A percentile compares a stretch with the other conserved stretches of the same genome.
These are phyloP conservation scores for Penicillium sp. DNA, from an alignment of 2,329 filamentous ascomycete genomes.

Conservation along the genomic window DNA sequence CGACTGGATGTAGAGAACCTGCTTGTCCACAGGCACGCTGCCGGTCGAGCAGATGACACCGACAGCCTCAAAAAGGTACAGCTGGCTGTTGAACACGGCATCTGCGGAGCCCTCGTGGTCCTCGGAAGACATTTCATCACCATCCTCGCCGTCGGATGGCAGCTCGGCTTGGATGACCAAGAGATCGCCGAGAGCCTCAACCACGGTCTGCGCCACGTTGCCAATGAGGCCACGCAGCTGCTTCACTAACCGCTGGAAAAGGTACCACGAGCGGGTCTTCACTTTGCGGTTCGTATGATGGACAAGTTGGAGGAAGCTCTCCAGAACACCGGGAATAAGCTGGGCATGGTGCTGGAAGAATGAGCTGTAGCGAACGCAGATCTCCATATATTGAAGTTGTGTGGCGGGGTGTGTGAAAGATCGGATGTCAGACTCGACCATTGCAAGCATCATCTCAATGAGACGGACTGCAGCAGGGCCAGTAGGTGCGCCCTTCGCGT, in stretches of 20 bases:
- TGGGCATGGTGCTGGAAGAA: slow-evolving; percentile 86
- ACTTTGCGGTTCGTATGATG: slow-evolving; percentile 88
- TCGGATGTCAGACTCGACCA: slow-evolving; percentile 89
- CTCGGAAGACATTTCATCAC: slow-evolving; percentile 94
- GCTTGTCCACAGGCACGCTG: slow-evolving; percentile 77
- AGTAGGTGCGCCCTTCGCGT: slow-evolving; percentile 79
- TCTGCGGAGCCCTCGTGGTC: slow-evolving; percentile 89
- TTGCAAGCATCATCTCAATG: slow-evolving; percentile 89
- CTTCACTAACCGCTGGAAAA: slow-evolving; percentile 91
- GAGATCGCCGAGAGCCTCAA: slow-evolving; percentile 85
- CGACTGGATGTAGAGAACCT: slow-evolving; percentile 81
- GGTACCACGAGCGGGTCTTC: slow-evolving; percentile 90
- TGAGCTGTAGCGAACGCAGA: slow-evolving; percentile 87
- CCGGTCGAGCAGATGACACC: slow-evolving; percentile 85
- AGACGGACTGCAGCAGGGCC: slow-evolving; percentile 78
- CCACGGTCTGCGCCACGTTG: slow-evolving; percentile 86
- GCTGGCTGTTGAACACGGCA: slow-evolving; percentile 84
- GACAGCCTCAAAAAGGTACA: slow-evolving; percentile 92
- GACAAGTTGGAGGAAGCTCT: slow-evolving; percentile 86
- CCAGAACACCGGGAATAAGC: slow-evolving; percentile 81
- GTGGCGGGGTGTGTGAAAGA: slow-evolving; percentile 88
- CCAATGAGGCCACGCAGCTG: slow-evolving; percentile 81
- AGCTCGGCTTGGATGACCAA: slow-evolving; percentile 89
- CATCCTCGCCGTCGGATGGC: slow-evolving; percentile 70
- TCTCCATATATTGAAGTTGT: slow-evolving; percentile 96